Evolutionary conservation across 139 green algal genomes (phyloP), one percentile per base, ranked within the genome.

Genomic region (Desmodesmus armatus): DNA sequence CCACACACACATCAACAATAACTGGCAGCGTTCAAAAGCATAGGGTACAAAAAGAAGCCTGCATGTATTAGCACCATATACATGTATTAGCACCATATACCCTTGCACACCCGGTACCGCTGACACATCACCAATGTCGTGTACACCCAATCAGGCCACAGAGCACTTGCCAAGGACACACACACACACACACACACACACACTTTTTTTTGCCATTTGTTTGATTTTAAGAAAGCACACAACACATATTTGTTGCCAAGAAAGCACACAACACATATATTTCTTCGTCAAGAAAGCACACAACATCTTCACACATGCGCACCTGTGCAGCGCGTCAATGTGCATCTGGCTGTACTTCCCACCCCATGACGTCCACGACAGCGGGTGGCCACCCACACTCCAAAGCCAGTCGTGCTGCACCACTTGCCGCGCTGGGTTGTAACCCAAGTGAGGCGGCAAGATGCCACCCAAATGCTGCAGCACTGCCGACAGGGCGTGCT

Each of bases 361-460:
- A 43, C 87, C 81, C 86, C 83, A 62, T 7, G 62, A 63, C 2
- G 90, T 93, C 74, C 90, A 87, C 17, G 87, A 92, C 44, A 92
- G 82, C 4, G 90, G 88, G 80, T 94, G 88, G 0, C 76, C 67
- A 7, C 91, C 91, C 35, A 93, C 87, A 35, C 60, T 86, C 91
- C 91, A 94, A 65, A 93, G 83, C 91, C 91, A 94, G 81, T 94
- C 91, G 73, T 93, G 90, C 23, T 69, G 82, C 33, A 94, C 72
- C 4, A 37, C 13, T 51, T 89, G 66, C 37, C 43, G 40, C 29
- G n/a, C 40, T 15, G 58, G 82, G 55, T 76, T 76, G 82, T 93
- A 92, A 3, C 90, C 91, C 78, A 95, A 63, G 74, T 96, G 93
- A 11, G 91, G 88, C 11, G 93, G 93, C 74, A 96, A 87, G 51